Conservation (phyloP, 2,329 filamentous ascomycete species). For the Penicillium sp. region DNA sequence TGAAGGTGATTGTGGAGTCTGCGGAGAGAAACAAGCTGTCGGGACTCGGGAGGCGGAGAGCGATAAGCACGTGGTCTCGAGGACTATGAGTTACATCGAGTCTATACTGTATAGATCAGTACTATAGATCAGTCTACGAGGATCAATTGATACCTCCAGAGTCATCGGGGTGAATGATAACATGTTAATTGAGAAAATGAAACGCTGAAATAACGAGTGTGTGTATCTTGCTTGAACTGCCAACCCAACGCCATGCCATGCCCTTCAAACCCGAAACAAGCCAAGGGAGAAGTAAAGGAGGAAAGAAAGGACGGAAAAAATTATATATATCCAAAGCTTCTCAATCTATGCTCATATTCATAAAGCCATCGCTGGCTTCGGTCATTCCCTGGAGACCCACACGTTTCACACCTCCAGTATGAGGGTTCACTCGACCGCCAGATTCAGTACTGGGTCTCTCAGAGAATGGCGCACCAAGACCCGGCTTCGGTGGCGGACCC, state of each 20-base stretch:
- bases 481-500: constrained; percentile 66
- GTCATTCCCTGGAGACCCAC: constrained; percentile 89
- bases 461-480: constrained; percentile 48
- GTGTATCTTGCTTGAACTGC: constrained; percentile 9
- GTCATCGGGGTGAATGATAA: neutral
- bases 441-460: constrained; percentile 50
- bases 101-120: too few relatives aligned
- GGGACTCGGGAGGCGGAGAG: constrained; percentile 22
- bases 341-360: constrained; percentile 95
- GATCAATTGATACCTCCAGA: too few relatives aligned
- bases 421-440: constrained; percentile 50
- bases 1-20: constrained; percentile 6
- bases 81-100: neutral
- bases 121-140: too few relatives aligned
- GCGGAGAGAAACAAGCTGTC: constrained; percentile 20
- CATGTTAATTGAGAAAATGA: constrained; percentile 8
- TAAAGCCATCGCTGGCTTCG: constrained; percentile 90
- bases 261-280: neutral
- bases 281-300: too few relatives aligned
- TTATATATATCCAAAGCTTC: neutral
- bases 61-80: constrained; percentile 21
- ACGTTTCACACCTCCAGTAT: constrained; percentile 48
- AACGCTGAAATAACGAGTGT: constrained; percentile 9
- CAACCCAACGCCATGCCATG: neutral
- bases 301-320: too few relatives aligned